Percentiles rank a stretch among this genome's conserved stretches.
Conservation (phyloP, 2,329 filamentous ascomycete species). For the Colletotrichum tamarilloi region DNA sequence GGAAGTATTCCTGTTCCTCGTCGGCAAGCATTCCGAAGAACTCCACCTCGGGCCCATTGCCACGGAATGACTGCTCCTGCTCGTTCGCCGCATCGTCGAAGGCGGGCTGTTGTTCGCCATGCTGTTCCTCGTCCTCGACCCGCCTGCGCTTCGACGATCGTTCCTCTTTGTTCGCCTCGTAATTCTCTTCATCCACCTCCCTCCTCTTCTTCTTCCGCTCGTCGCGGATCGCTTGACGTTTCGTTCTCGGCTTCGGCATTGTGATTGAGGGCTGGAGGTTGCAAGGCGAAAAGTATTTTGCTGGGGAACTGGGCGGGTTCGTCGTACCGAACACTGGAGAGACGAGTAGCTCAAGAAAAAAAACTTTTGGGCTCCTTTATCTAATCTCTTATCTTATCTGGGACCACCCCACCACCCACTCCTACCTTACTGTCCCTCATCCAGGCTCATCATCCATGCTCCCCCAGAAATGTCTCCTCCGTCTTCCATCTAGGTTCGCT, state of each 20-base stretch:
- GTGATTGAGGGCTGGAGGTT: constrained; percentile 31
- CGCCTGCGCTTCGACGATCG: constrained; percentile 37
- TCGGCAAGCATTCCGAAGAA: constrained; percentile 96
- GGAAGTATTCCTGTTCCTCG: constrained; percentile 96
- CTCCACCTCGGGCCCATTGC: constrained; percentile 65
- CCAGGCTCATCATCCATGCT: neutral
- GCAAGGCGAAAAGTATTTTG: constrained; percentile 4
- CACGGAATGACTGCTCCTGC: constrained; percentile 43
- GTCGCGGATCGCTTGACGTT: constrained; percentile 51
- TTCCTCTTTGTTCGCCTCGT: constrained; percentile 38
- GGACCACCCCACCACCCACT: neutral
- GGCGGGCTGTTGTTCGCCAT: constrained; percentile 36
- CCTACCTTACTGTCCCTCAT: neutral
- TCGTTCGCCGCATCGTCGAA: constrained; percentile 39
- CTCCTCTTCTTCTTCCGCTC: constrained; percentile 54
- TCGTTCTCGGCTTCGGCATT: constrained; percentile 59
- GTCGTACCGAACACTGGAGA: neutral
- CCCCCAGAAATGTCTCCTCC: neutral
- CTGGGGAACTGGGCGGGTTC: neutral
- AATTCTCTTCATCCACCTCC: constrained; percentile 39
- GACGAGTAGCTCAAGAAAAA: neutral
- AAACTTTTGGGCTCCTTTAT: constrained; percentile 29
- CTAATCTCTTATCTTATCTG: constrained; percentile 40
- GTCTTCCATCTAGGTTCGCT: neutral
- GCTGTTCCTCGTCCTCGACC: constrained; percentile 38